Conservation (phyloP, 2,329 filamentous ascomycete genomes). For the Colletotrichum neosansevieriae region DNA sequence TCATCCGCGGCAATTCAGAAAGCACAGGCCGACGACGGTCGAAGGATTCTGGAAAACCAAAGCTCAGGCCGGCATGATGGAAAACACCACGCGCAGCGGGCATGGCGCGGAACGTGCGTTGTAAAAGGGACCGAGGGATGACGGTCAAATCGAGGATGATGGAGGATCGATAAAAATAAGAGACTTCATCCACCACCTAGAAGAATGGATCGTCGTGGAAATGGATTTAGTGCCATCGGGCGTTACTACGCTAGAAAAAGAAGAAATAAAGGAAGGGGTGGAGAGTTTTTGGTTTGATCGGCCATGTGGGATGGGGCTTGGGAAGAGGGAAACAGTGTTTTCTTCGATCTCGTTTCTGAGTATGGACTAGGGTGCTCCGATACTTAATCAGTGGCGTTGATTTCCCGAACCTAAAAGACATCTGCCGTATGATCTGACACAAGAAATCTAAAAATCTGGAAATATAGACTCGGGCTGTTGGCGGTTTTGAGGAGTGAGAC, state of each 20-base stretch:
- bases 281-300: neutral
- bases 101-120: conserved; percentile 8
- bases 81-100: conserved; percentile 6
- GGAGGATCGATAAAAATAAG: neutral
- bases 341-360: conserved; percentile 10
- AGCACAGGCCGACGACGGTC: conserved; percentile 9
- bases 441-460: neutral
- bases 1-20: neutral
- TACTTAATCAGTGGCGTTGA: neutral
- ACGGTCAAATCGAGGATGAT: neutral
- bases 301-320: neutral
- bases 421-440: neutral
- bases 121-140: neutral
- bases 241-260: neutral
- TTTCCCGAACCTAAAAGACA: neutral
- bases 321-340: neutral
- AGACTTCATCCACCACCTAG: neutral
- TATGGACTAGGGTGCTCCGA: conserved; percentile 12
- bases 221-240: neutral
- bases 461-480: neutral
- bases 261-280: neutral
- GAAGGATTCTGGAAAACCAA: conserved; percentile 18
- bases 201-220: conserved; percentile 7
- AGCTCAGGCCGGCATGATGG: conserved; percentile 5
- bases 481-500: neutral